These are phyloP conservation scores for Dendrocalamus latiflorus DNA, from an alignment of 202 grass and related monocot genomes.

Conservation along the genomic window DNA sequence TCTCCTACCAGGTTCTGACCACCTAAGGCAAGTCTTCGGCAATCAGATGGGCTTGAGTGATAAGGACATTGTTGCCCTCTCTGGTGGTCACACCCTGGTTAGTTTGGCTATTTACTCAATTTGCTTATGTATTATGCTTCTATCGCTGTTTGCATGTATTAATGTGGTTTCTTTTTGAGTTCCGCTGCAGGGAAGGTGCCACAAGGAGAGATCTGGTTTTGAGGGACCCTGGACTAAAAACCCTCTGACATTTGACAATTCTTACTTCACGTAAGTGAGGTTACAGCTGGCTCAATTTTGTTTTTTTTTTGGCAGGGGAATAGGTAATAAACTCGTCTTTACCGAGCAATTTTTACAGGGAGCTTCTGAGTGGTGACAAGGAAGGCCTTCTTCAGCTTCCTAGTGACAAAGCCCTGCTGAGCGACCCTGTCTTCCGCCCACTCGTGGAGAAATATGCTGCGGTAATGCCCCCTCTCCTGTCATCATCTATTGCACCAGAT, in stretches of 20 bases:
- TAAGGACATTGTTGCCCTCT: conserved; percentile 77
- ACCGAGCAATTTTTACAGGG: conserved; percentile 35
- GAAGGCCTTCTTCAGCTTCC: no score
- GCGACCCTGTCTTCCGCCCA: no score
- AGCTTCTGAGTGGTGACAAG: no score
- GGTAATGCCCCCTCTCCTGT: no score
- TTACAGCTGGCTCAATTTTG: neutral
- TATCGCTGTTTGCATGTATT: neutral
- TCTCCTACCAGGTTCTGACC: conserved; percentile 58
- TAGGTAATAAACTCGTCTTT: neutral
- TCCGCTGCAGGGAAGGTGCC: conserved; percentile 69
- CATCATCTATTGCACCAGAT: no score
- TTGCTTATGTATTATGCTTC: neutral
- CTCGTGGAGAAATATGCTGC: no score
- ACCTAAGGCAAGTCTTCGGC: conserved; percentile 90
- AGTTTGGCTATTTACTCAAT: conserved; percentile 12
- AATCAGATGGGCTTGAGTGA: conserved; percentile 95
- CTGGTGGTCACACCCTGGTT: conserved; percentile 98
- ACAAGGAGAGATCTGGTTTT: conserved; percentile 98
- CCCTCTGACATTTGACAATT: conserved; percentile 83
- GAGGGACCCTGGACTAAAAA: conserved; percentile 85
- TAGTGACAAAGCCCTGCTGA: no score
- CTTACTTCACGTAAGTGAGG: conserved; percentile 74
- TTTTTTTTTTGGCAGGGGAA: neutral
- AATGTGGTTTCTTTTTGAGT: neutral